Evolutionary conservation across 495 filamentous ascomycete genomes (phyloP), one percentile per base, ranked within the genome.

Genomic region (Aspergillus kassunensis): DNA sequence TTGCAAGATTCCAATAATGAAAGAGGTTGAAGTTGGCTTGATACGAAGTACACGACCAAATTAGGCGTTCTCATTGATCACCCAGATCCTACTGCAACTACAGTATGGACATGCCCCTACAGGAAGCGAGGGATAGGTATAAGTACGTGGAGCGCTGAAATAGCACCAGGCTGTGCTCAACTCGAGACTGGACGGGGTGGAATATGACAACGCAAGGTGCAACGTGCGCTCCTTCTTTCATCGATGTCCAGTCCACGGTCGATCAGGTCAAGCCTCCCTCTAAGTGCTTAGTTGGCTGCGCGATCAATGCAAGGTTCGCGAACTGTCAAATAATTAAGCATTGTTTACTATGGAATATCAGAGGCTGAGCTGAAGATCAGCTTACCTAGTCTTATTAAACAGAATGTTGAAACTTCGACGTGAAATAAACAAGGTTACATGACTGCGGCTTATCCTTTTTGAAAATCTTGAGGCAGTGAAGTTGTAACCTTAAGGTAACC

Each of bases 401-500:
- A n/a, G n/a, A n/a, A n/a, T 29, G 35, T 18, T 29, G 5, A 1
- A 18, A 37, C 18, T 7, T 34, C 29, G 8, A 21, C 24, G 12
- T 43, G 21, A 15, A 30, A 44, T 34, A 18, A 20, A 12, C 41
- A 15, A 43, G 23, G 46, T 49, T 39, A 27, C 24, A 27, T 49
- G 10, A 1, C 13, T 11, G 20, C 13, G 41, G 41, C 41, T 43
- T 12, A 29, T 11, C 23, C 7, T 24, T 3, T 1, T 21, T 31
- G 24, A 12, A 41, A 36, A 50, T 33, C 42, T 12, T 21, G 30
- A 42, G 27, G 29, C 24, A 25, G 25, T 33, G 20, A 41, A 31
- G 48, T 50, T 27, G 48, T 51, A 43, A 51, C 48, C 48, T 51
- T 24, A 25, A 51, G 25, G 48, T 51, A 42, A 51, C 48, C 37